A percentile compares a stretch with the other conserved stretches of the same genome.
Conservation (phyloP, 2,329 filamentous ascomycete genomes). For the Alternaria viburni region DNA sequence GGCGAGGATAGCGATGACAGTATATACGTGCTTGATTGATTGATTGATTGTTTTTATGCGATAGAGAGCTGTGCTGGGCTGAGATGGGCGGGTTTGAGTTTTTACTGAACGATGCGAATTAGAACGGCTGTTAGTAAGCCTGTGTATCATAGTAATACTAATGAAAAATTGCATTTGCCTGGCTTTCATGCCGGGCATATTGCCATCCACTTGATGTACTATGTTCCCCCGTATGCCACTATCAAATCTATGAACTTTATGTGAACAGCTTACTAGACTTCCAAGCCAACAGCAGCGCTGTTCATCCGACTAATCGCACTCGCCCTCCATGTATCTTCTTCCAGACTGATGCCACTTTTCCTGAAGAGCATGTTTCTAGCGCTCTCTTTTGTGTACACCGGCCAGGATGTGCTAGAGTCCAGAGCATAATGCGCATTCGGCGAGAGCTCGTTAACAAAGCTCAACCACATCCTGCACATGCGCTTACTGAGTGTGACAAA, state of each 20-base stretch:
- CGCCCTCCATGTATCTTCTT: not conserved
- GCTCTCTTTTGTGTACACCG: not conserved
- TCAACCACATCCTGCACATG: conserved; percentile 6
- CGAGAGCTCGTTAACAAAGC: conserved; percentile 3
- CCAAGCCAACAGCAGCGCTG: not conserved
- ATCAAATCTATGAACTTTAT: not conserved
- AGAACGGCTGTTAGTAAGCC: not conserved
- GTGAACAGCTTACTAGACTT: not conserved
- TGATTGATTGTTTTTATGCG: not conserved
- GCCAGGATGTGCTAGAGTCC: not conserved
- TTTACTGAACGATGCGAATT: not conserved
- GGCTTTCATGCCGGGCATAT: not conserved
- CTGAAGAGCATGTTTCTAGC: not conserved
- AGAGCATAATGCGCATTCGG: not conserved
- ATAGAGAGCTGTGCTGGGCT: not conserved
- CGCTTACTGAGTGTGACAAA: not conserved
- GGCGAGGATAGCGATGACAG: conserved; percentile 3
- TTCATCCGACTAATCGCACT: not conserved
- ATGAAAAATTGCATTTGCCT: not conserved
- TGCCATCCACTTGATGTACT: not conserved
- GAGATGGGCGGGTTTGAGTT: not conserved
- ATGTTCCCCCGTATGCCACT: not conserved
- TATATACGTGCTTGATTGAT: conserved; percentile 6
- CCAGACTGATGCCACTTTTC: not conserved
- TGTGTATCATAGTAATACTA: conserved; percentile 7